Evolutionary conservation across 345 rosid species (phyloP).

Genomic region (Jatropha curcas): DNA sequence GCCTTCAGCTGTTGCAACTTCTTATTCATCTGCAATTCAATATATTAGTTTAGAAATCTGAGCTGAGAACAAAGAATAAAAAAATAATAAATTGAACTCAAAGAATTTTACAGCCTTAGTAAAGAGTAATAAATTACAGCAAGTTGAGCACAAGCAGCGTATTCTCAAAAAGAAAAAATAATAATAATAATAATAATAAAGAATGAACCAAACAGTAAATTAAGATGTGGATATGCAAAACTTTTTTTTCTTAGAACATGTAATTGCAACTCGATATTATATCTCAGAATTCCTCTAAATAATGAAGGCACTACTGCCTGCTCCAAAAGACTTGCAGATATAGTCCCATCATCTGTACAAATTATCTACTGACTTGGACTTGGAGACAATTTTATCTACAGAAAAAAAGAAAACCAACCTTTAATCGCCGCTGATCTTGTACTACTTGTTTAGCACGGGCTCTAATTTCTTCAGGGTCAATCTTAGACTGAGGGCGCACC

Average conservation of each 20-base stretch:
- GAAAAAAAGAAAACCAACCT: constrained; percentile 48
- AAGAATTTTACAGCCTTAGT: background rate
- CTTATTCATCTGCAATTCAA: constrained; percentile 74
- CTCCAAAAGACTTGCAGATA: background rate
- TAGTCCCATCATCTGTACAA: background rate
- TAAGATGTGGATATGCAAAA: background rate
- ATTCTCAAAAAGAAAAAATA: no score
- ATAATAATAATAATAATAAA: no score
- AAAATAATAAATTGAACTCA: background rate
- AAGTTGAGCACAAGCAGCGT: background rate
- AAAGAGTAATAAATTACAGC: background rate
- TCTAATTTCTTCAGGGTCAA: constrained; percentile 84
- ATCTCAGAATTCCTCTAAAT: background rate
- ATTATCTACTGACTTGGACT: background rate
- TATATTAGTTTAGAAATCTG: constrained; percentile 1
- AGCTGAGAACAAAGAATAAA: background rate
- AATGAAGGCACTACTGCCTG: background rate
- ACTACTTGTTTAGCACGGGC: constrained; percentile 80
- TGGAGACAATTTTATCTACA: background rate
- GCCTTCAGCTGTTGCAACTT: constrained; percentile 95
- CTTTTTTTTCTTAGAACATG: background rate
- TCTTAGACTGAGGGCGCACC: constrained; percentile 94
- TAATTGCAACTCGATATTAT: background rate
- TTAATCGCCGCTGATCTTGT: constrained; percentile 89
- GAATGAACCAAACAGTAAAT: background rate